phyloP scores from a whole-genome alignment of 257 asterid genomes.

The Capsicum pubescens region DNA sequence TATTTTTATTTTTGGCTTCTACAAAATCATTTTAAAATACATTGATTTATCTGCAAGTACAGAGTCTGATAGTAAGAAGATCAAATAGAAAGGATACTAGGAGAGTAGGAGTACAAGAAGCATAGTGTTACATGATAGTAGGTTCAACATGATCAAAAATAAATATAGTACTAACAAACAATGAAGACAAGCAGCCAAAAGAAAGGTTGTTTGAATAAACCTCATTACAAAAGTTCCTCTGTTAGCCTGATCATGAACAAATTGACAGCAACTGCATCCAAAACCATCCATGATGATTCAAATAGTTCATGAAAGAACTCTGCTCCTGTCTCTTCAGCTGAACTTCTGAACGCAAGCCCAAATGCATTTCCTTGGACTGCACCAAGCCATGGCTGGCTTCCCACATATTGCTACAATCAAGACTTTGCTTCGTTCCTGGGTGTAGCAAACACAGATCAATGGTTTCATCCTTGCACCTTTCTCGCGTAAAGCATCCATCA shows the following conservation, averaged over 20 bases:
- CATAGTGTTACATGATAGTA: constrained; percentile 19
- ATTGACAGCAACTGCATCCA: constrained; percentile 83
- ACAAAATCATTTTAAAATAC: no score
- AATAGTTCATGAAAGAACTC: constrained; percentile 97
- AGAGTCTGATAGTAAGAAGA: no score
- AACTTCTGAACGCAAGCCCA: constrained; percentile 87
- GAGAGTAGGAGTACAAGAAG: background rate
- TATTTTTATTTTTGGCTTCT: no score
- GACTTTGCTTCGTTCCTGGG: constrained; percentile 63
- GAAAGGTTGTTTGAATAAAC: constrained; percentile 30
- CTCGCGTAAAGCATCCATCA: constrained; percentile 95
- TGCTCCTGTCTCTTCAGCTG: constrained; percentile 91
- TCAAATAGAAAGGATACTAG: background rate
- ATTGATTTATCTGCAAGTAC: no score
- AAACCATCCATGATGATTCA: constrained; percentile 94
- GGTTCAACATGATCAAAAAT: constrained; percentile 1
- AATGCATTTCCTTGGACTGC: constrained; percentile 95
- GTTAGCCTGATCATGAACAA: constrained; percentile 94
- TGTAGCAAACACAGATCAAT: constrained; percentile 81
- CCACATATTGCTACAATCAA: constrained; percentile 93
- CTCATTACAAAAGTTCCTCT: constrained; percentile 70
- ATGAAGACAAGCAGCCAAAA: constrained; percentile 16
- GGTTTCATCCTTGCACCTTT: constrained; percentile 99
- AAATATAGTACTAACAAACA: background rate
- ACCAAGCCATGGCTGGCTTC: constrained; percentile 76